Evolutionary conservation across 208 protist species (phyloP), one percentile per base, ranked within the genome.

Genomic region (Trypanosoma theileri): DNA sequence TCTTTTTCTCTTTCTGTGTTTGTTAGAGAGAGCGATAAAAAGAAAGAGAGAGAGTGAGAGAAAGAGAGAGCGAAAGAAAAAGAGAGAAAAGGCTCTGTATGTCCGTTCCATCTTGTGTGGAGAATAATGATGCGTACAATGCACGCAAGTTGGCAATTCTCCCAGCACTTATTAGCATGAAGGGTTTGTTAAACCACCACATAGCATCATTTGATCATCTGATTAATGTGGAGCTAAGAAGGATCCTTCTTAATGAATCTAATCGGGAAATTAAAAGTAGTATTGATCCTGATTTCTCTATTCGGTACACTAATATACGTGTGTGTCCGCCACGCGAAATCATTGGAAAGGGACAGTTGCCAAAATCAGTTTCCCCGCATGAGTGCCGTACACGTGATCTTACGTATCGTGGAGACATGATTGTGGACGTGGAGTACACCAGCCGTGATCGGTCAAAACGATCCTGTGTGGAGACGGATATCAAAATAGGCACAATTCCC

Each of bases 401-500:
- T 51, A 99, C 98, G 0, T 98, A 98, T 73, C 77, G 82, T 42
- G 82, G 82, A 24, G 81, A 93, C 64, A 89, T 97, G 73, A 86
- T 93, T 46, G 84, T 96, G 11, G 88, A 98, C 71, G 78, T 96
- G 8, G 81, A 95, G 69, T 95, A 88, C 69, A 96, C 80, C 4
- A 86, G 78, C 46, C 79, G 79, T 46, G 87, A 93, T 52, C 90
- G 84, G 21, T 57, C 68, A 1, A 77, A 85, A n/a, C 75, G 83
- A 1, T 63, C 95, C 28, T 72, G 78, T 28, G 71, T 82, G 21
- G 82, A 92, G 53, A 87, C 82, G 1, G 89, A 94, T 66, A 83
- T 99, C 19, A 79, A 80, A 42, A 99, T 99, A 77, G 98, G 99
- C 0, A 88, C 91, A 22, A 98, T 99, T 66, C 99, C 99, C 0